phyloP scores from a whole-genome alignment of 139 green algal genomes.

The Edaphochlamys debaryana region DNA sequence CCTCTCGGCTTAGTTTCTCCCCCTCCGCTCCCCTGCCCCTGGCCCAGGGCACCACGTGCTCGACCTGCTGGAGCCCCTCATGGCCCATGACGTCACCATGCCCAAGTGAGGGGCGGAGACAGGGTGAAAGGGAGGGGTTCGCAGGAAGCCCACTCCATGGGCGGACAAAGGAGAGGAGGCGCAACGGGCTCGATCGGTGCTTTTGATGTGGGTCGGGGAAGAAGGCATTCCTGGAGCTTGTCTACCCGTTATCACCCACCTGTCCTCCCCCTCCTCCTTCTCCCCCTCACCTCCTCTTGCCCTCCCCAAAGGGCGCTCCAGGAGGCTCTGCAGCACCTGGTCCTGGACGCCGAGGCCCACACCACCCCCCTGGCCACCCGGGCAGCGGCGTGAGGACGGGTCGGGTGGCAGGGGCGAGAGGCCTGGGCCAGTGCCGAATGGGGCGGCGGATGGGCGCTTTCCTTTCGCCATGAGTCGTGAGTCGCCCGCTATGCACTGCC shows the following conservation, averaged over 20 bases:
- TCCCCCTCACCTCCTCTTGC: no score
- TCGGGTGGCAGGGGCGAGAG: neutral
- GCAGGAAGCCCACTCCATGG: neutral
- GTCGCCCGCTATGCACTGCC: neutral
- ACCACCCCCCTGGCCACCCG: neutral
- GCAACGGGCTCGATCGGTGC: no score
- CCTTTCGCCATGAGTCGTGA: no score
- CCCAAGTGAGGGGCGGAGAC: neutral
- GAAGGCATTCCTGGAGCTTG: no score
- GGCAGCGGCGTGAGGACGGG: neutral
- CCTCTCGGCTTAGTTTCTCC: neutral
- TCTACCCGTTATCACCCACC: neutral
- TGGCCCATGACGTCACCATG: neutral
- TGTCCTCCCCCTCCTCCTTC: neutral
- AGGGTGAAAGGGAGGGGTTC: neutral
- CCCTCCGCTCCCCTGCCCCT: neutral
- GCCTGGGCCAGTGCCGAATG: neutral
- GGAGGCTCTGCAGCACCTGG: slow-evolving; percentile 34
- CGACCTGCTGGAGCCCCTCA: neutral
- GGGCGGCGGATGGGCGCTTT: neutral
- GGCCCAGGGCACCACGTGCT: neutral
- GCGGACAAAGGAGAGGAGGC: neutral
- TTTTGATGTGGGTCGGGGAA: no score
- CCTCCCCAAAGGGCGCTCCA: slow-evolving; percentile 5
- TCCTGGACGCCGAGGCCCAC: slow-evolving; percentile 20